Evolutionary conservation across 345 rosid species (phyloP).

Genomic region (Psidium friedrichsthalianum): DNA sequence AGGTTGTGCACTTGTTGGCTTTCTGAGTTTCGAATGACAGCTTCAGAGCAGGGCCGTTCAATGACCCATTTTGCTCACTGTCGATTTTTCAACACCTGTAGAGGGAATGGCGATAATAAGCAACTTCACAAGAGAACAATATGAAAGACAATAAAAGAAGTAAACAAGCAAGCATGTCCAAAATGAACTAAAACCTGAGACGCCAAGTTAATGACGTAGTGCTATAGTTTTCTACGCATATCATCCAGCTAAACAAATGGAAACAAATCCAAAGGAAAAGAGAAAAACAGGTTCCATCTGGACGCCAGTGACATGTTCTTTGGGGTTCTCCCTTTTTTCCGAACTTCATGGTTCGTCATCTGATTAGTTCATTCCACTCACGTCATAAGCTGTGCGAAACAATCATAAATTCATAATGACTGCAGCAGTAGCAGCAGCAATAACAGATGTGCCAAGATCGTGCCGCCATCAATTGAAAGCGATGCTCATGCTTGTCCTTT

Average conservation of each 20-base stretch:
- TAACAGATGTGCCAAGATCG: background rate
- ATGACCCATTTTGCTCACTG: background rate
- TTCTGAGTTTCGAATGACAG: background rate
- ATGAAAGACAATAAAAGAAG: background rate
- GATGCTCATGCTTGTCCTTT: background rate
- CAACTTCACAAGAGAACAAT: background rate
- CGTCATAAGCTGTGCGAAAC: background rate
- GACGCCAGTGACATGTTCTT: background rate
- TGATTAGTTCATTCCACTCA: background rate
- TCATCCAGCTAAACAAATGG: background rate
- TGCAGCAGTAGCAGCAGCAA: background rate
- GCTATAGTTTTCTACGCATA: background rate
- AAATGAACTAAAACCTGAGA: background rate
- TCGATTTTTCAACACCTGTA: background rate
- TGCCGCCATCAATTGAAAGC: background rate
- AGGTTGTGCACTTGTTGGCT: background rate
- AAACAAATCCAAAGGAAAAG: background rate
- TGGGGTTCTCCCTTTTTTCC: background rate
- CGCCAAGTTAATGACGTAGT: background rate
- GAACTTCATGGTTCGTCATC: background rate
- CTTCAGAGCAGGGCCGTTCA: background rate
- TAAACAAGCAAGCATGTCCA: background rate
- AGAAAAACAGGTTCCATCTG: background rate
- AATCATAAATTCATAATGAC: background rate
- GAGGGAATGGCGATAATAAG: background rate